Evolutionary conservation across 2,329 filamentous ascomycete genomes (phyloP).

Genomic region (Fusarium secorum): DNA sequence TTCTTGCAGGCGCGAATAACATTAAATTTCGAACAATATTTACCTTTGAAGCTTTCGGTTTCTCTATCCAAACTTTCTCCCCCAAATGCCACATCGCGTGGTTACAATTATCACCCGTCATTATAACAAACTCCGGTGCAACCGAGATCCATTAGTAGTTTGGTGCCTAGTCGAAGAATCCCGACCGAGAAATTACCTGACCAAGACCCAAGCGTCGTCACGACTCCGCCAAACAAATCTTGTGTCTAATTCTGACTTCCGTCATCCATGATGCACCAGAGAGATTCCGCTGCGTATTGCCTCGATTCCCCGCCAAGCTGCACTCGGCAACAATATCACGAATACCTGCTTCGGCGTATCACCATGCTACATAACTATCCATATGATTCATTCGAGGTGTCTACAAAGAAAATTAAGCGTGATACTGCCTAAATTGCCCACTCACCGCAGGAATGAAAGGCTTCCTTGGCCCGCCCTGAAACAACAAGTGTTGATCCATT

Average conservation of each 20-base stretch:
- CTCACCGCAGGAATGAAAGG: constrained; percentile 28
- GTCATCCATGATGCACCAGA: constrained; percentile 10
- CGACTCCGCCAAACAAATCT: constrained; percentile 19
- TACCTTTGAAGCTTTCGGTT: background rate
- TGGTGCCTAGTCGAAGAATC: background rate
- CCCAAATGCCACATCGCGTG: background rate
- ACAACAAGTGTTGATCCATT: constrained; percentile 31
- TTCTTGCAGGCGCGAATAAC: background rate
- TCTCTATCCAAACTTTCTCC: background rate
- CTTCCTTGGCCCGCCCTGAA: constrained; percentile 2
- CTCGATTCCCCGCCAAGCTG: background rate
- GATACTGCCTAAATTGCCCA: background rate
- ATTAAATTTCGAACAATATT: background rate
- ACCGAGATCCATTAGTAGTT: constrained; percentile 5
- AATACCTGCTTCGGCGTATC: constrained; percentile 5
- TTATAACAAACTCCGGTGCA: constrained; percentile 2
- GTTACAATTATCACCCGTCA: background rate
- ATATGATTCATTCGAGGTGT: background rate
- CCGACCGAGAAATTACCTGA: background rate
- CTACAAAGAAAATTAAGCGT: background rate
- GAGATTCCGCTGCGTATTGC: constrained; percentile 5
- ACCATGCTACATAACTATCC: background rate
- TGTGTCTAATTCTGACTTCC: background rate
- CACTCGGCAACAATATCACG: constrained; percentile 9
- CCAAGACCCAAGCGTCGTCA: constrained; percentile 1